Evolutionary conservation across 1,139 yeast genomes (phyloP).

Genomic region (Kazachstania sp.): DNA sequence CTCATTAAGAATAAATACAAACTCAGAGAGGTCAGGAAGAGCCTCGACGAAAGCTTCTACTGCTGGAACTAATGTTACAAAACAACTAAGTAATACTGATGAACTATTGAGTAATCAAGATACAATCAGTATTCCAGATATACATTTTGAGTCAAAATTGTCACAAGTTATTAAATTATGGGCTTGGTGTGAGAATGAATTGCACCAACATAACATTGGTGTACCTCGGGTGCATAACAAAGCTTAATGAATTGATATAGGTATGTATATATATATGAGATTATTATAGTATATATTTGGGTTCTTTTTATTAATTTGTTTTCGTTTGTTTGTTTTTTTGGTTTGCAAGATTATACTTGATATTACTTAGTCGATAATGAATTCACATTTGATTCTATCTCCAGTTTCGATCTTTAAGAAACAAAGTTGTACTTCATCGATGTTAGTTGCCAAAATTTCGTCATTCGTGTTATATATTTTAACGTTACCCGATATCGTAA

Average conservation of each 20-base stretch:
- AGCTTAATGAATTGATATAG: constrained; percentile 1
- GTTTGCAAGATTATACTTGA: not conserved
- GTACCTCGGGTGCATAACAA: constrained; percentile 30
- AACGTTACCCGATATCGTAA: constrained; percentile 32
- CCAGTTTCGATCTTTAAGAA: constrained; percentile 62
- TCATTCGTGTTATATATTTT: constrained; percentile 30
- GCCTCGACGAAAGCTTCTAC: not conserved
- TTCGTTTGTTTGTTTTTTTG: no score
- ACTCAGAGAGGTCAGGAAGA: not conserved
- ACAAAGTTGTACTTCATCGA: constrained; percentile 48
- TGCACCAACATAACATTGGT: constrained; percentile 35
- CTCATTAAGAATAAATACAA: not conserved
- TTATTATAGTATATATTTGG: not conserved
- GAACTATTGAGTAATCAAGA: not conserved
- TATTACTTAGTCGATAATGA: constrained; percentile 13
- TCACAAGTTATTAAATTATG: constrained; percentile 51
- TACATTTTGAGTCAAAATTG: constrained; percentile 36
- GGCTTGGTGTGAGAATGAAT: constrained; percentile 51
- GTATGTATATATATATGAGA: not conserved
- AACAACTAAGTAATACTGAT: not conserved
- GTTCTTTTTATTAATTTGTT: no score
- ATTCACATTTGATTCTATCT: constrained; percentile 43
- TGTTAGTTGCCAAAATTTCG: constrained; percentile 23
- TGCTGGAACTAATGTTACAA: not conserved
- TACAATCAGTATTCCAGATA: not conserved